A percentile compares a stretch with the other conserved stretches of the same genome.
Evolutionary conservation across 805 yeast genomes (phyloP).

Genomic region (Starmerella sirachaensis): DNA sequence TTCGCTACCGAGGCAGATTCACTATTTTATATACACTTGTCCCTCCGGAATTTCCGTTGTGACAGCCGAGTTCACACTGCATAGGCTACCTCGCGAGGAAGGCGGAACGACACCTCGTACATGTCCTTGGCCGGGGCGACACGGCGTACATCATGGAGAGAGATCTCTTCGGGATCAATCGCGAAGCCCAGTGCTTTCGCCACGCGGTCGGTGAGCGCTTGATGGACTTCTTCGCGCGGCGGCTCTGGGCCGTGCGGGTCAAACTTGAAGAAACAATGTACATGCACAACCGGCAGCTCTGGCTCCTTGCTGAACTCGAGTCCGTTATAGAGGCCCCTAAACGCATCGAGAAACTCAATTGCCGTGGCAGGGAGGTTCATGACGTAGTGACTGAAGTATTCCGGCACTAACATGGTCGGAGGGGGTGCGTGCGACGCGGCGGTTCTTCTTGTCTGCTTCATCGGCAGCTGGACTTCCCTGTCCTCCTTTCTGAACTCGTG

Average conservation of each 20-base stretch:
- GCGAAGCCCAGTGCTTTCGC: conserved; percentile 37
- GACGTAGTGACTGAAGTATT: conserved; percentile 56
- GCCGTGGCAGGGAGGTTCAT: conserved; percentile 97
- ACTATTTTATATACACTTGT: not conserved
- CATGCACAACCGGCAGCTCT: conserved; percentile 64
- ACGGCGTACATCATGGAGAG: conserved; percentile 76
- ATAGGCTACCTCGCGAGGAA: conserved; percentile 36
- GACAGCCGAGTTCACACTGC: not conserved
- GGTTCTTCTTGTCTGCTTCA: conserved; percentile 25
- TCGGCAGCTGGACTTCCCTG: conserved; percentile 17
- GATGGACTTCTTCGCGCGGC: conserved; percentile 49
- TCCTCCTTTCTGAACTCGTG: conserved; percentile 34
- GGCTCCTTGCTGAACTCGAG: conserved; percentile 31
- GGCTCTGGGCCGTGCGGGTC: conserved; percentile 68
- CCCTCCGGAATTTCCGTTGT: not conserved
- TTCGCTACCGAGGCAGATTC: not conserved
- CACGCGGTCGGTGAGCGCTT: conserved; percentile 50
- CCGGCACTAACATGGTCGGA: conserved; percentile 34
- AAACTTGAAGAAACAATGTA: conserved; percentile 86
- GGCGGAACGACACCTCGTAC: conserved; percentile 73
- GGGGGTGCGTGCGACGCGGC: conserved; percentile 2
- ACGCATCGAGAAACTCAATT: conserved; percentile 65
- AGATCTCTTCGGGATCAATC: conserved; percentile 35
- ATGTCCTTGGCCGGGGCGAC: conserved; percentile 96
- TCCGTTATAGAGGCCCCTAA: conserved; percentile 53